Base-by-base conservation (phyloP, 306 rosid genomes). In the Cicer yamashitae region DNA sequence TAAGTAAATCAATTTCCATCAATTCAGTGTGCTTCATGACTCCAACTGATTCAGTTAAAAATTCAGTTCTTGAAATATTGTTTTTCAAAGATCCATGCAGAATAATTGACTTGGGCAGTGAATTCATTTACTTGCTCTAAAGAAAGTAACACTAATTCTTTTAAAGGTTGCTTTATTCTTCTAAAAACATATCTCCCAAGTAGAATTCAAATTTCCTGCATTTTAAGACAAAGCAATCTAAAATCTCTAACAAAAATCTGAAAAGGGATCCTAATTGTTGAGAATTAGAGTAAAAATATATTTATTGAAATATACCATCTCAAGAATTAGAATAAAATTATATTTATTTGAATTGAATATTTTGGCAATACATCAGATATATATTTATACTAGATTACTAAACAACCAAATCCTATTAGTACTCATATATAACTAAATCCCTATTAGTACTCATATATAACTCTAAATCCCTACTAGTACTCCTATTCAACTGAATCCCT, bases 181-280 rank as follows among this genome's bases (percentile, higher is more conserved):
- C 45, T 10, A 40, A 12, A 39, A 64, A 8, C 5, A 50, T 51
- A 64, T 75, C 6, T 5, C 50, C 62, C 62, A 62, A 69, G 62
- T 52, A 71, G 30, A 25, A 40, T 51, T 61, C 14, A 48, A 30
- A 40, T 38, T 13, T 43, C 38, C 25, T 2, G 50, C 3, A 12
- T 51, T 11, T 44, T 41, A 72, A 20, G 11, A 39, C 25, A 12
- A 14, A 51, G n/a, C 39, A 51, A 41, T 50, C 44, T 17, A 64
- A 38, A 18, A 11, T 39, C 57, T 15, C 17, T 17, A 15, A 15
- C n/a, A 46, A 3, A 46, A 45, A 40, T 54, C 76, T 56, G 7
- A 20, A 54, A 20, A 1, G 25, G 56, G 54, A 15, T 14, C 14
- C 30, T 39, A 18, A 41, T 14, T 17, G 18, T 22, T 3, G 3